Base-by-base conservation (phyloP, 2,329 filamentous ascomycete genomes). In the Trichoderma asperellum region DNA sequence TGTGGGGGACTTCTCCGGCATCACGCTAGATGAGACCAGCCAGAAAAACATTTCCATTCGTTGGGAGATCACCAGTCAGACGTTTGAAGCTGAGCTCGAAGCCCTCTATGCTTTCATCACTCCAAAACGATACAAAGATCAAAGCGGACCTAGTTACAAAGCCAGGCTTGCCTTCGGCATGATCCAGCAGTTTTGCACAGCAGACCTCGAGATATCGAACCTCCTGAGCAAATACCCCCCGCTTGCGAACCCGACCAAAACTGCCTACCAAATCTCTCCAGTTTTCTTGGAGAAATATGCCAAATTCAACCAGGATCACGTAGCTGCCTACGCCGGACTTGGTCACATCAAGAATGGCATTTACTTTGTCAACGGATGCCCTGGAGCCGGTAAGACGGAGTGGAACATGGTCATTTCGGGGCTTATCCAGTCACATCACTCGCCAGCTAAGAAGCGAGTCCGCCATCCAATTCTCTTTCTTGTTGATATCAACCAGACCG, bases 371-470 rank as follows among this genome's bases (percentile, higher is more conserved):
- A 83, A 83, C 7, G 83, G 83, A 4, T 83, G 83, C 5, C 83
- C 83, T 4, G 83, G 83, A 0, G 79, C 82, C 0, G 83, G 83
- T 0, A 85, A 85, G 61, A 85, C 83, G 0, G 80, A 84, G 43
- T 83, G 82, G 81, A 83, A 81, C 40, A 78, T 84, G 72, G 73
- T 81, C 1, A 72, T 83, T 2, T 76, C 82, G 1, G 80, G 79
- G 0, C 73, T 83, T 21, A 79, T 81, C 10, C 78, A 79, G 52
- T 76, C 75, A 16, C 53, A 79, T 76, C 55, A 73, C 67, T 24
- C 74, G 72, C 11, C 74, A 73, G 32, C 72, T 68, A 4, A 69
- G 2, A 74, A 71, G n/a, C 71, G 72, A 16, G 68, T 70, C 16
- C 72, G 70, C 10, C 77, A 68, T 6, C 82, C 78, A 7, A 78